Evolutionary conservation across 2,329 filamentous ascomycete species (phyloP).

Genomic region (Aspergillus bombycis): DNA sequence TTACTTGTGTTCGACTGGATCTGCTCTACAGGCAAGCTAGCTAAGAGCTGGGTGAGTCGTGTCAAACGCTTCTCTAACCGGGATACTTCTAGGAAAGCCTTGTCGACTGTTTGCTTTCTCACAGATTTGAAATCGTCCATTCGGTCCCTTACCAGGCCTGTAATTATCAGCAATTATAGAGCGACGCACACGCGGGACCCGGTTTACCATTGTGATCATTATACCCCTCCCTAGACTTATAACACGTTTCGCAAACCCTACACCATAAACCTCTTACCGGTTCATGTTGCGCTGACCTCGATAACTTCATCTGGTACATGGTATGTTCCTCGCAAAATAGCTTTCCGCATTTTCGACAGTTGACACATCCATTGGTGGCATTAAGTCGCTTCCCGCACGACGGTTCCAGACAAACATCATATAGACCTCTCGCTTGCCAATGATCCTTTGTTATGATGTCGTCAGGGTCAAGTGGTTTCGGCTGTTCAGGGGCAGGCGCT

Average conservation of each 20-base stretch:
- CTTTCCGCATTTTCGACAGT: conserved; percentile 89
- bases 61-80: conserved; percentile 89
- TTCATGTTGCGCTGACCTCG: conserved; percentile 84
- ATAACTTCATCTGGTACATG: conserved; percentile 99
- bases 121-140: conserved; percentile 70
- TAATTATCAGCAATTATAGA: conserved; percentile 11
- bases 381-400: conserved; percentile 80
- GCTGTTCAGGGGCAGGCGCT: conserved; percentile 36
- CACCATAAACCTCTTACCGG: conserved; percentile 91
- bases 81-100: conserved; percentile 83
- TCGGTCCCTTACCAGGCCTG: conserved; percentile 69
- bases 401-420: conserved; percentile 85
- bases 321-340: conserved; percentile 97
- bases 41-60: conserved; percentile 81
- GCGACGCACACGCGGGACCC: not conserved
- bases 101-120: conserved; percentile 78
- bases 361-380: conserved; percentile 78
- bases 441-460: conserved; percentile 85
- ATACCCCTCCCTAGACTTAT: conserved; percentile 93
- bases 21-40: conserved; percentile 71
- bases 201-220: conserved; percentile 73
- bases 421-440: conserved; percentile 77
- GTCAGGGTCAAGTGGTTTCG: conserved; percentile 70
- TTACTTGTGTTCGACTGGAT: conserved; percentile 54
- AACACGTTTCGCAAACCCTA: conserved; percentile 97